phyloP scores from a whole-genome alignment of 2,329 filamentous ascomycete species.

The Cryphonectria parasitica region DNA sequence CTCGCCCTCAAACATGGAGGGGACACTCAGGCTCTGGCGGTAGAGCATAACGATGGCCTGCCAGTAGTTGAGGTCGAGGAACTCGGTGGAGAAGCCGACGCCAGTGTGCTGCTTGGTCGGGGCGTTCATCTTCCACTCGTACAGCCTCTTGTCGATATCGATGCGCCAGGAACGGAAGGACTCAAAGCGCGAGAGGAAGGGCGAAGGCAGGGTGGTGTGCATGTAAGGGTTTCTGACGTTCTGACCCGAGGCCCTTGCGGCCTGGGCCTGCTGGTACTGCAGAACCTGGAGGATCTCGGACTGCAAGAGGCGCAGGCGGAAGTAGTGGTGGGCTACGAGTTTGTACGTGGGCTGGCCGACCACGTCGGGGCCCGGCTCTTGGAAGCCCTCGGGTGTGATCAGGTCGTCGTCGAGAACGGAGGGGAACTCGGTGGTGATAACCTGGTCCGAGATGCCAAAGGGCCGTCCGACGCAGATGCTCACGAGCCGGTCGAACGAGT shows the following conservation, averaged over 20 bases:
- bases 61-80: conserved; percentile 96
- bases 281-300: conserved; percentile 94
- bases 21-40: conserved; percentile 85
- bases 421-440: conserved; percentile 93
- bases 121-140: conserved; percentile 83
- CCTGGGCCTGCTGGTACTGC: conserved; percentile 87
- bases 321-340: conserved; percentile 88
- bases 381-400: conserved; percentile 79
- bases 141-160: conserved; percentile 81
- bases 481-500: conserved; percentile 92
- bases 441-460: conserved; percentile 93
- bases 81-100: conserved; percentile 86
- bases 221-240: conserved; percentile 72
- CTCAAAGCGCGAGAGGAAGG: conserved; percentile 81
- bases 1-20: conserved; percentile 81
- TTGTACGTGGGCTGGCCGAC: conserved; percentile 79
- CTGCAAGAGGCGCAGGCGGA: conserved; percentile 83
- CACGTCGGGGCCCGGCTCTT: conserved; percentile 59
- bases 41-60: conserved; percentile 96
- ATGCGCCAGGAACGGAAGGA: conserved; percentile 87
- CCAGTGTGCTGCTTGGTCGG: conserved; percentile 80
- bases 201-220: conserved; percentile 78
- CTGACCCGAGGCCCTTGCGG: conserved; percentile 68
- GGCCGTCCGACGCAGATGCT: conserved; percentile 92
- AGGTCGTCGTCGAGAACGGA: conserved; percentile 85